Percentiles rank a stretch among this genome's conserved stretches.
Conservation (phyloP, 345 rosid species). For the Balakata baccata region DNA sequence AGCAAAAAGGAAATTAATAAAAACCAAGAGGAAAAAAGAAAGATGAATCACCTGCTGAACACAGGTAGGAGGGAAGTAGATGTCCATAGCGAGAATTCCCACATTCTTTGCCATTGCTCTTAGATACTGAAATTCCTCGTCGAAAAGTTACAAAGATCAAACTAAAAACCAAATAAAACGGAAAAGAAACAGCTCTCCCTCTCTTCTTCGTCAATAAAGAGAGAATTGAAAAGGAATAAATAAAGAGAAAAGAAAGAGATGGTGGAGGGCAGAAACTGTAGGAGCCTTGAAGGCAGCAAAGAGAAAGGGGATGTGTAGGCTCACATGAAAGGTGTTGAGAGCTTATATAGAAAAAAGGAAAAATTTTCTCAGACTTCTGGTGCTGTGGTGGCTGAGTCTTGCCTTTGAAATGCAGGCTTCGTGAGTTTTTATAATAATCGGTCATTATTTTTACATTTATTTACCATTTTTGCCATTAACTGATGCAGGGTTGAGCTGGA, state of each 20-base stretch:
- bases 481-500: not conserved
- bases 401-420: not conserved
- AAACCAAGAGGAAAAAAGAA: not conserved
- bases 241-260: not conserved
- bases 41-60: slow-evolving; percentile 70
- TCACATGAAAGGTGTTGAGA: slow-evolving; percentile 3
- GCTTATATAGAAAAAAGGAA: not conserved
- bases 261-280: not conserved
- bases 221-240: not conserved
- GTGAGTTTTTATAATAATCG: not conserved
- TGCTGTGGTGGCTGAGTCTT: not conserved
- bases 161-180: not conserved
- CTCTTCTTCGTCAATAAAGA: not conserved
- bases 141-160: not conserved
- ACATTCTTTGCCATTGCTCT: slow-evolving; percentile 84
- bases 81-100: slow-evolving; percentile 89
- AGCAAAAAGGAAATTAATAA: no score
- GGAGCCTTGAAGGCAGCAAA: not conserved
- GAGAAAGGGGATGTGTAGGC: not conserved
- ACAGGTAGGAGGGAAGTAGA: slow-evolving; percentile 96
- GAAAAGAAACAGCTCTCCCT: not conserved
- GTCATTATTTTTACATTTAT: not conserved
- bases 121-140: not conserved
- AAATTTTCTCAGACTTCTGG: not conserved
- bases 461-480: not conserved